Conservation (phyloP, 768 basidiomycete genomes). For the Lepiota venenata region DNA sequence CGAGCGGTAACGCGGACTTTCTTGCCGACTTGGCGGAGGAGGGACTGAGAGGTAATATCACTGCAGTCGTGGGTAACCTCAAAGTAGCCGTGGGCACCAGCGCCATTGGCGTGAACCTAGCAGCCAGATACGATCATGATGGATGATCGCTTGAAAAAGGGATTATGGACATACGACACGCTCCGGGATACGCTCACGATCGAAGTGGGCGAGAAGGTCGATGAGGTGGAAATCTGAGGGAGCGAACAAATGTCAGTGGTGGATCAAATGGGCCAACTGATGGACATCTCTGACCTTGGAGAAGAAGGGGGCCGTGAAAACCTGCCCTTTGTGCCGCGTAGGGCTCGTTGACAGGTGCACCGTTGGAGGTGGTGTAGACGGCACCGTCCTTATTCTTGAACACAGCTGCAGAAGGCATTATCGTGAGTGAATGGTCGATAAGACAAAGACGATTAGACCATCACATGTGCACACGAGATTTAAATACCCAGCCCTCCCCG, state of each 20-base stretch:
- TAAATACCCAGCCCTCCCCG: not conserved
- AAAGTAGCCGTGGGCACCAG: conserved; percentile 92
- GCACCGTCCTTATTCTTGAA: conserved; percentile 51
- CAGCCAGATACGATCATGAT: conserved; percentile 25
- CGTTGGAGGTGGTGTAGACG: conserved; percentile 83
- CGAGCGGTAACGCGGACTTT: conserved; percentile 74
- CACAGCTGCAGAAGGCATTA: conserved; percentile 67
- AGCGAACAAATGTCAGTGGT: conserved; percentile 13
- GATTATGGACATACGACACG: conserved; percentile 59
- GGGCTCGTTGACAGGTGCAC: conserved; percentile 71
- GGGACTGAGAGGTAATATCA: conserved; percentile 70
- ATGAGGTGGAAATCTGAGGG: conserved; percentile 80
- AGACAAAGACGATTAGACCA: conserved; percentile 12
- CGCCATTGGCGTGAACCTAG: conserved; percentile 89
- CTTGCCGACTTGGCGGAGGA: conserved; percentile 66
- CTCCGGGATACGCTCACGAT: conserved; percentile 95
- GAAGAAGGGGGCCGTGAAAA: conserved; percentile 72
- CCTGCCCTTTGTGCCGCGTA: conserved; percentile 81
- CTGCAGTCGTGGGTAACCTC: conserved; percentile 83
- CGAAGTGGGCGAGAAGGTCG: conserved; percentile 88
- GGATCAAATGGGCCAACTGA: not conserved
- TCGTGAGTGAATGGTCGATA: conserved; percentile 14
- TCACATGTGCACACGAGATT: not conserved
- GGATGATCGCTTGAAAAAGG: not conserved
- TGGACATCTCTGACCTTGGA: conserved; percentile 60